These are phyloP conservation scores for Curvularia sp. DNA, from an alignment of 2,329 filamentous ascomycete genomes.

Conservation along the genomic window DNA sequence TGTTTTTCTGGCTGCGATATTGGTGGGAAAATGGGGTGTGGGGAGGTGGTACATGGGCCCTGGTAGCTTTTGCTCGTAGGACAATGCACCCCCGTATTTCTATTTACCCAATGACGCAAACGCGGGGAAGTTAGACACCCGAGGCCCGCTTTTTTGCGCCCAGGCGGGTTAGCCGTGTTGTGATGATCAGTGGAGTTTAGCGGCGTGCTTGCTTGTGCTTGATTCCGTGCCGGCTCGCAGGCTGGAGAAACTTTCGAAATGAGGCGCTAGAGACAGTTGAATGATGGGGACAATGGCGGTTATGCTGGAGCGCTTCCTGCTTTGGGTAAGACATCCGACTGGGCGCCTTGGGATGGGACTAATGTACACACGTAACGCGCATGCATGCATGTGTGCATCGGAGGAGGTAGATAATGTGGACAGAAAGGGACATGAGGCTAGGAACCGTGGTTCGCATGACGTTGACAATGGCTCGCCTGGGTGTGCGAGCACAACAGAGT, in stretches of 20 bases:
- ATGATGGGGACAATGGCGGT: background rate
- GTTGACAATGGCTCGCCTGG: background rate
- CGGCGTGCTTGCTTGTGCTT: conserved; percentile 15
- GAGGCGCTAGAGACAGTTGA: background rate
- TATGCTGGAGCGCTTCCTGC: conserved; percentile 17
- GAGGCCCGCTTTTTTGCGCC: background rate
- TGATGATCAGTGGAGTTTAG: conserved; percentile 29
- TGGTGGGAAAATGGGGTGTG: background rate
- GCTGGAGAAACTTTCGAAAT: background rate
- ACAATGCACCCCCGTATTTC: background rate
- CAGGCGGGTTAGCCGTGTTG: conserved; percentile 21
- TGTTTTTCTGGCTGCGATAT: background rate
- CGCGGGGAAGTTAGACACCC: conserved; percentile 11
- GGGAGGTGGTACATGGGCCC: background rate
- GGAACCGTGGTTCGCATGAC: conserved; percentile 1
- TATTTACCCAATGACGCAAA: conserved; percentile 13
- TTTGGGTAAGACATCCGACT: conserved; percentile 24
- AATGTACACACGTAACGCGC: background rate
- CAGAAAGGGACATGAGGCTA: background rate
- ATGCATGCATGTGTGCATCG: conserved; percentile 6
- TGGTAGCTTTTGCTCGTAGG: background rate
- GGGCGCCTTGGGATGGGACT: conserved; percentile 2
- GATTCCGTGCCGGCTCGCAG: conserved; percentile 3
- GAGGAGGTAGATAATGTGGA: background rate
- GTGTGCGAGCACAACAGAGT: background rate